Percentiles rank a stretch among this genome's conserved stretches.
Conservation (phyloP, 2,329 filamentous ascomycete genomes). For the Microsporum canis region DNA sequence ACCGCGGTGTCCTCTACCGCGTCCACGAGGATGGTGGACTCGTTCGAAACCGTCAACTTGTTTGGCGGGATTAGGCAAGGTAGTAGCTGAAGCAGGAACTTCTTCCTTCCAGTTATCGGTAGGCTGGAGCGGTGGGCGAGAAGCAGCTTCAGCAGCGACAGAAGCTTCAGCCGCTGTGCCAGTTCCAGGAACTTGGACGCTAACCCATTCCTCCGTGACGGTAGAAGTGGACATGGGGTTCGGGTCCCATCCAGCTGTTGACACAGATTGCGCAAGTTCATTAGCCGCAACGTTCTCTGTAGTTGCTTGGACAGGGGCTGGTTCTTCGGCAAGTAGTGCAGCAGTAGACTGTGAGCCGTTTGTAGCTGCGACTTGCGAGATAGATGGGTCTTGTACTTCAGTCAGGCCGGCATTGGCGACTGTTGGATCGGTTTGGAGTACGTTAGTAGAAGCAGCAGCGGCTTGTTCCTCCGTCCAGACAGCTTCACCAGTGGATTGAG, state of each 20-base stretch:
- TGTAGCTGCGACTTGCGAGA: conserved; percentile 35
- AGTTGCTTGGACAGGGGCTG: conserved; percentile 28
- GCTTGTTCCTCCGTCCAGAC: conserved; percentile 38
- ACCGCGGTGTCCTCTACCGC: conserved; percentile 26
- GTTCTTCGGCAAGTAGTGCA: conserved; percentile 25
- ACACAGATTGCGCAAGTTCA: conserved; percentile 35
- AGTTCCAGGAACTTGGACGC: conserved; percentile 53
- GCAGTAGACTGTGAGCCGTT: conserved; percentile 32
- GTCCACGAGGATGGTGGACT: conserved; percentile 27
- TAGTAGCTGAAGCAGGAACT: conserved; percentile 44
- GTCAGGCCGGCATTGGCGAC: conserved; percentile 49
- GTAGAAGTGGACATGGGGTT: conserved; percentile 38
- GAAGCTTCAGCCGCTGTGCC: conserved; percentile 21
- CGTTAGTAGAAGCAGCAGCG: conserved; percentile 24
- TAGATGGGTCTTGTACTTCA: conserved; percentile 42
- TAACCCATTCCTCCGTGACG: conserved; percentile 58
- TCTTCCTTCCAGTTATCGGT: conserved; percentile 75
- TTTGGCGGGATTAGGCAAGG: conserved; percentile 8
- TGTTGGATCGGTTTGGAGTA: conserved; percentile 45
- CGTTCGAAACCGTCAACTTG: conserved; percentile 26
- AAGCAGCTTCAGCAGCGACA: not conserved
- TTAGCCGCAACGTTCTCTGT: conserved; percentile 34
- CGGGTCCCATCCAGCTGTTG: conserved; percentile 38
- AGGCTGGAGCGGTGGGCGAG: conserved; percentile 23
- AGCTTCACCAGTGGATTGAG: conserved; percentile 26